Base-by-base conservation (phyloP, 257 asterid species). In the Linaria vulgaris region DNA sequence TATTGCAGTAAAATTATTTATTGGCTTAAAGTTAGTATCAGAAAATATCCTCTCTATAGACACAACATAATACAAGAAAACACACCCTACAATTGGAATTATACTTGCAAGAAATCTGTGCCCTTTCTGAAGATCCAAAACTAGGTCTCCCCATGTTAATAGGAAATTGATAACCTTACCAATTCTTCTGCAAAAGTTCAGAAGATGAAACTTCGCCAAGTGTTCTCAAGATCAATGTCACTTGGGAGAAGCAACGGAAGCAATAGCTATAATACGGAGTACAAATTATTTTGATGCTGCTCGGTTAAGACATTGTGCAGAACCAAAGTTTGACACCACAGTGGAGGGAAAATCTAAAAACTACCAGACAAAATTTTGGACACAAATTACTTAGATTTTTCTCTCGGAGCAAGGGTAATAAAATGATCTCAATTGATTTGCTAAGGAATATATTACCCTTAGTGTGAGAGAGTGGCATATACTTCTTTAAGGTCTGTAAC, bases 221-320 rank as follows among this genome's bases (percentile, higher is more conserved):
- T 27, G 60, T 55, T 22, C 44, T 25, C 10, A 4, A n/a, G 22
- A n/a, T 55, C 43, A 46, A 56, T 56, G 43, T 43, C 54, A 67
- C 19, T 45, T 25, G 38, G 58, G 30, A 17, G 31, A 37, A 37
- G 6, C 51, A 43, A 52, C 22, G 16, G 38, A 25, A 60, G 10
- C 15, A 43, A 60, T 9, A 44, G 15, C 7, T 34, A 46, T 22
- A 23, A 45, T 21, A 59, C 6, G 14, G 22, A 39, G 38, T 39
- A 39, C 20, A 24, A 39, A 22, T 30, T 46, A 17, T 15, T n/a
- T 45, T 24, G 31, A 24, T 53, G n/a, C 19, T 2, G 25, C 5
- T 24, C 59, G 24, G 59, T 12, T 13, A 53, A 53, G n/a, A 53
- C 15, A 31, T 24, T 12, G 19, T 44, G 17, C 19, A 14, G 7